Evolutionary conservation across 352 stramenopile species (phyloP).

Genomic region (Lagenidium sp.): DNA sequence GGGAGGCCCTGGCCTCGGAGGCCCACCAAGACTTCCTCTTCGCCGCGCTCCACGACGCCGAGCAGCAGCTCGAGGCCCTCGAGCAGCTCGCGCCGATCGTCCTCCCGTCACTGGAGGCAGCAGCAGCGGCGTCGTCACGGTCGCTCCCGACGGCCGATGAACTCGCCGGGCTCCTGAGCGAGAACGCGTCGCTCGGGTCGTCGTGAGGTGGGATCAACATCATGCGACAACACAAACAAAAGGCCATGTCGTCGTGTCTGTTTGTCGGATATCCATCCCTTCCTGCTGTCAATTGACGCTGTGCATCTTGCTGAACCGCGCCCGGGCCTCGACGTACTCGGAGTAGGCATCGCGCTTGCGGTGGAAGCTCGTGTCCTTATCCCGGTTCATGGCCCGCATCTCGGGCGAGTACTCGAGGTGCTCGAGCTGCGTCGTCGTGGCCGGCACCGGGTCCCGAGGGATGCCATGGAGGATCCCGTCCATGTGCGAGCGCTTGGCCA

Average conservation of each 20-base stretch:
- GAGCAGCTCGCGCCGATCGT: slow-evolving; percentile 33
- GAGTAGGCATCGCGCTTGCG: slow-evolving; percentile 83
- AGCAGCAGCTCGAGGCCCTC: slow-evolving; percentile 50
- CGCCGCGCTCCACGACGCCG: slow-evolving; percentile 41
- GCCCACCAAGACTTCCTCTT: slow-evolving; percentile 55
- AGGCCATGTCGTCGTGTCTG: no score
- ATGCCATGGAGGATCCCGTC: slow-evolving; percentile 58
- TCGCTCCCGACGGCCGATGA: slow-evolving; percentile 7
- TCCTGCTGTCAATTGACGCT: slow-evolving; percentile 52
- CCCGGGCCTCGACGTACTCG: slow-evolving; percentile 82
- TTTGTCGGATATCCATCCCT: no score
- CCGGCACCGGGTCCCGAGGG: slow-evolving; percentile 19
- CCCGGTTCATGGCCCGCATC: slow-evolving; percentile 70
- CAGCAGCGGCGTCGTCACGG: background rate
- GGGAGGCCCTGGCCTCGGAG: slow-evolving; percentile 40
- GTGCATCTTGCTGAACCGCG: slow-evolving; percentile 86
- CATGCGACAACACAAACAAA: no score
- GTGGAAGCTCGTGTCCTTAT: slow-evolving; percentile 64
- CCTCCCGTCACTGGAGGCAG: slow-evolving; percentile 10
- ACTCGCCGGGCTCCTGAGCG: slow-evolving; percentile 12
- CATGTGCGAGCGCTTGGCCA: slow-evolving; percentile 73
- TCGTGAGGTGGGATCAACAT: background rate
- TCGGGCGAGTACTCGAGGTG: slow-evolving; percentile 56
- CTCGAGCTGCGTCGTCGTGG: slow-evolving; percentile 34
- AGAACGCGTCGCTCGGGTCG: slow-evolving; percentile 12